Percentiles rank a stretch among this genome's conserved stretches.
Conservation (phyloP, 1,284 basidiomycete species). For the Takashimella koratensis region DNA sequence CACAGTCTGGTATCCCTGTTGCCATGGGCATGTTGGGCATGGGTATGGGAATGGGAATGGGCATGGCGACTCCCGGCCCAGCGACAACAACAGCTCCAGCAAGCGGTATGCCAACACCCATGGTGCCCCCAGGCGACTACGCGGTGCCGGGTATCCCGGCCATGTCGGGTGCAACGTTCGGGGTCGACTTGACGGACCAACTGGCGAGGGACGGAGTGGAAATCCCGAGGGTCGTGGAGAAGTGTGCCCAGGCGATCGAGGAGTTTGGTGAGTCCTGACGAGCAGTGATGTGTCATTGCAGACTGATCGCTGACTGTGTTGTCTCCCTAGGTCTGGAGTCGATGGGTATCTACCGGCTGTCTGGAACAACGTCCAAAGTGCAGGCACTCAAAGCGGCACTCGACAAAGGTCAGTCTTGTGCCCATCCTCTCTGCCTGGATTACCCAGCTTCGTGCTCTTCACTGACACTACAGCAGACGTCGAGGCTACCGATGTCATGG, state of each 20-base stretch:
- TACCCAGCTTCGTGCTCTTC: not conserved
- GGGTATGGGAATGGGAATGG: not conserved
- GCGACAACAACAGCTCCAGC: not conserved
- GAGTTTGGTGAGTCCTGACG: conserved; percentile 56
- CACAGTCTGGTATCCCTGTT: not conserved
- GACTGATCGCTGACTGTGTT: conserved; percentile 7
- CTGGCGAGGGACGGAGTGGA: conserved; percentile 85
- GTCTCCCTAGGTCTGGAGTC: conserved; percentile 58
- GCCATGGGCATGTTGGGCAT: not conserved
- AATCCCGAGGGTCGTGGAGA: conserved; percentile 80
- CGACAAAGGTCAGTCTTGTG: conserved; percentile 69
- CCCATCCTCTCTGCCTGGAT: not conserved
- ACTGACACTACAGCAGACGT: conserved; percentile 62
- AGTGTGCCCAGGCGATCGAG: conserved; percentile 90
- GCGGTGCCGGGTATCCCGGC: conserved; percentile 28
- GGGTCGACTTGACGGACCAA: conserved; percentile 86
- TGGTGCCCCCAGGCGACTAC: conserved; percentile 12
- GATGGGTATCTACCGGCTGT: conserved; percentile 91
- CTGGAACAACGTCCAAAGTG: conserved; percentile 86
- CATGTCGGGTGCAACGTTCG: conserved; percentile 63
- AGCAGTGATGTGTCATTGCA: too few relatives aligned
- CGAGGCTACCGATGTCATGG: conserved; percentile 75
- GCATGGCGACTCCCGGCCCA: conserved; percentile 10
- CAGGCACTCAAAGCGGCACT: conserved; percentile 75
- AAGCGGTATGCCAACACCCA: not conserved